Conservation (phyloP, 768 basidiomycete genomes). For the Kwoniella dendrophila region DNA sequence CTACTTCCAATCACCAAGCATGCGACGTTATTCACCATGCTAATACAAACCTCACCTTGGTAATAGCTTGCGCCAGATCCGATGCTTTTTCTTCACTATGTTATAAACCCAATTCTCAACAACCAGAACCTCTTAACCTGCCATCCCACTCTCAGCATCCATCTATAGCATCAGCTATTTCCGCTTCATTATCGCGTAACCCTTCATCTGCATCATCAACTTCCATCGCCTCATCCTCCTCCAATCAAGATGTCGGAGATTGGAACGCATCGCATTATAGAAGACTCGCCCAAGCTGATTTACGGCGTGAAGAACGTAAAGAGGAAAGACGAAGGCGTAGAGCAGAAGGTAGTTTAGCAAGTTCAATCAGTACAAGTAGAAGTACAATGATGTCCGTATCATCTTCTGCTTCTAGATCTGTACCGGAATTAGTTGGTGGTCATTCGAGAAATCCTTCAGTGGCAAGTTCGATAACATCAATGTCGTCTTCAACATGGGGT, state of each 20-base stretch:
- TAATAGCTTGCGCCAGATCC: conserved; percentile 48
- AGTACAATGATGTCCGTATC: conserved; percentile 37
- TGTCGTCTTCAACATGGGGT: conserved; percentile 30
- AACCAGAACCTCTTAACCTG: background rate
- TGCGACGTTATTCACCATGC: background rate
- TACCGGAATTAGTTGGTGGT: conserved; percentile 46
- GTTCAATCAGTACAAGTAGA: conserved; percentile 22
- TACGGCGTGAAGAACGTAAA: conserved; percentile 44
- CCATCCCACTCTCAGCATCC: conserved; percentile 18
- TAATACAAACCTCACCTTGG: background rate
- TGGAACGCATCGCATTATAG: conserved; percentile 53
- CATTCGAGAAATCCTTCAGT: conserved; percentile 36
- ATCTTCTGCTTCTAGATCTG: conserved; percentile 26
- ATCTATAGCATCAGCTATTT: conserved; percentile 19
- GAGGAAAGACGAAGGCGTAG: conserved; percentile 43
- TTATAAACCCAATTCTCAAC: conserved; percentile 39
- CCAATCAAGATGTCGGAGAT: conserved; percentile 19
- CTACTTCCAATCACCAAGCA: no score
- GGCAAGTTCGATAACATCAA: conserved; percentile 36
- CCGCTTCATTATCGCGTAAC: conserved; percentile 27
- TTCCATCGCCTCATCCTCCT: conserved; percentile 20
- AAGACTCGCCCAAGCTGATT: conserved; percentile 46
- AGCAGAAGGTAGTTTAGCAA: conserved; percentile 33
- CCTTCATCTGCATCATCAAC: conserved; percentile 35
- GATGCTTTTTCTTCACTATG: conserved; percentile 54